These are phyloP conservation scores for Sistotremastrum niveocremeum DNA, from an alignment of 768 basidiomycete genomes.

Conservation along the genomic window DNA sequence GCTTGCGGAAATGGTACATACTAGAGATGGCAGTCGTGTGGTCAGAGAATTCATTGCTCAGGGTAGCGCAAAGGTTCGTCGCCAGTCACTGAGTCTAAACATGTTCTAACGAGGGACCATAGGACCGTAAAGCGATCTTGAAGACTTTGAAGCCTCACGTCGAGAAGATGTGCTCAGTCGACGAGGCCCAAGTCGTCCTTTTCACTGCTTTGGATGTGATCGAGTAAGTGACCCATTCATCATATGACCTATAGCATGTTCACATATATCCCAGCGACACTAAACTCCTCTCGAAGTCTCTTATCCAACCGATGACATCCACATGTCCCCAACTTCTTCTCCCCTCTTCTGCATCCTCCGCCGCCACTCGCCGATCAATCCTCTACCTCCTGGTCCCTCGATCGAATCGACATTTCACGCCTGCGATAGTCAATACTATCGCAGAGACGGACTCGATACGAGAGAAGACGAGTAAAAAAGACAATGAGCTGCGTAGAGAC, in stretches of 20 bases:
- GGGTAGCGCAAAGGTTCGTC: constrained; percentile 64
- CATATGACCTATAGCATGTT: not conserved
- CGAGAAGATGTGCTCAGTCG: constrained; percentile 76
- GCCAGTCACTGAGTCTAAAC: not conserved
- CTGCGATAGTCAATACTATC: constrained; percentile 56
- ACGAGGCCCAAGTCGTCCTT: constrained; percentile 80
- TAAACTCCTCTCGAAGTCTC: constrained; percentile 70
- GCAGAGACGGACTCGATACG: constrained; percentile 61
- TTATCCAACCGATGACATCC: constrained; percentile 56
- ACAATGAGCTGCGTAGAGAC: constrained; percentile 38
- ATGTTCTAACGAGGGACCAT: not conserved
- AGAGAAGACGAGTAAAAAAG: constrained; percentile 77
- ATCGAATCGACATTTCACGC: constrained; percentile 77
- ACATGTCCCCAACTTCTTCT: constrained; percentile 33
- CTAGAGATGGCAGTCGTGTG: constrained; percentile 77
- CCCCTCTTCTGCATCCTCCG: not conserved
- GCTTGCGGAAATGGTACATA: constrained; percentile 88
- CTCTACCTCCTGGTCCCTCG: constrained; percentile 77
- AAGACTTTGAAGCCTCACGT: constrained; percentile 85
- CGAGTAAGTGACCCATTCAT: constrained; percentile 44
- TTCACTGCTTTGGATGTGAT: constrained; percentile 85
- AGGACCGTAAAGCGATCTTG: constrained; percentile 87
- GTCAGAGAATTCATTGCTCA: constrained; percentile 76
- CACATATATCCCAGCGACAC: constrained; percentile 52
- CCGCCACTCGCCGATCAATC: constrained; percentile 57